Evolutionary conservation across 1,139 yeast species (phyloP), one percentile per base, ranked within the genome.

Genomic region (Petasospora fabianii): DNA sequence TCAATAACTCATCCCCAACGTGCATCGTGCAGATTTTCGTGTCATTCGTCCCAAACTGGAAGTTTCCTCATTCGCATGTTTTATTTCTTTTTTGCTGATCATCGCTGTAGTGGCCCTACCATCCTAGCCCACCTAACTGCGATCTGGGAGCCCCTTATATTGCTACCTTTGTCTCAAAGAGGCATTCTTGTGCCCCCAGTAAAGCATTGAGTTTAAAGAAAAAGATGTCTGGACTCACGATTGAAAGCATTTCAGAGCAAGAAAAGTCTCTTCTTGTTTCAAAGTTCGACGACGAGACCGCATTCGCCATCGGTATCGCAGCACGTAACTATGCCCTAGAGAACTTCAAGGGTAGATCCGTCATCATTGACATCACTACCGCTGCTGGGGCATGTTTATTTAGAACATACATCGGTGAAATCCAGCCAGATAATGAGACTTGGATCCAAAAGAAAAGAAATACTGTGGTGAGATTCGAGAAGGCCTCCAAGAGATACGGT

Each of bases 381-480:
- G 43, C 63, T 6, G 53, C 61, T 20, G 76, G 75, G 10, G 71
- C 68, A 30, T 59, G 60, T 2, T 54, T 71, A 27, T 72, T 69
- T 60, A 72, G 69, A 44, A 51, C 69, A 5, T 61, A 60, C 24
- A 53, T 64, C 20, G 62, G 61, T 9, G 39, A 57, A 6, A 58
- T 71, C 9, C 50, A 58, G 5, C 54, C 58, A 4, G 77, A 71
- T 46, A 72, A 73, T 45, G 77, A 72, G 47, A 50, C 55, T 27
- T 73, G 77, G 76, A 65, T 71, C 14, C 53, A 51, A 16, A 60
- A 75, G 48, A 73, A 73, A 54, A 60, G 60, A 47, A 65, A 60
- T 38, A 55, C 69, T 1, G 74, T 65, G 1, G 51, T 62, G 34
- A 61, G 75, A 44, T 68, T 64, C 45, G 69, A 66, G 12, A 58